These are phyloP conservation scores for Spizellomyces punctatus DNA, from an alignment of 192 early-diverging fungal genomes.

Conservation along the genomic window DNA sequence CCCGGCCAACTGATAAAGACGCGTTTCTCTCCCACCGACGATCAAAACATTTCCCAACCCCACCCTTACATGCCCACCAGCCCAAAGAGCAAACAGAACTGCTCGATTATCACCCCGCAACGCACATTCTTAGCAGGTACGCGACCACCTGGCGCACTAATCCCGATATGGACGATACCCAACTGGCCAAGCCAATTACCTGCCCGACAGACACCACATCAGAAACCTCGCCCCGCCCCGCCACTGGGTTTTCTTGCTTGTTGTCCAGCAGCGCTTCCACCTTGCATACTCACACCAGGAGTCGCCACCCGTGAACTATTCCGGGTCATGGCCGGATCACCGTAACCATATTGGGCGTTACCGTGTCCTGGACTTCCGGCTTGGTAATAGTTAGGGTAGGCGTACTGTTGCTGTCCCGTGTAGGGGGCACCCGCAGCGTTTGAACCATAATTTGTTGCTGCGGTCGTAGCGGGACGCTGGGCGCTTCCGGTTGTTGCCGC, in stretches of 20 bases:
- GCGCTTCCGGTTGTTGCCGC: not conserved
- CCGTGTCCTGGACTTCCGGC: not conserved
- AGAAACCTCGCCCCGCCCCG: slow-evolving; percentile 18
- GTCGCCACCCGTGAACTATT: slow-evolving; percentile 26
- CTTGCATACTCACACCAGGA: slow-evolving; percentile 33
- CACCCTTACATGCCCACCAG: no score
- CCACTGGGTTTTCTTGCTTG: slow-evolving; percentile 26
- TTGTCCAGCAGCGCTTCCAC: slow-evolving; percentile 8
- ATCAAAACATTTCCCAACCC: no score
- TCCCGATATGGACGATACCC: no score
- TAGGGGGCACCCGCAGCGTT: not conserved
- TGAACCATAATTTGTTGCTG: slow-evolving; percentile 14
- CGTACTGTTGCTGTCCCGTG: slow-evolving; percentile 19
- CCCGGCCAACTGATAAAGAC: no score
- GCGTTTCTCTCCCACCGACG: no score
- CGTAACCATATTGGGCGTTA: not conserved
- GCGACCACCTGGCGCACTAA: no score
- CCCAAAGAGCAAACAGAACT: no score
- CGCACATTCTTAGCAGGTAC: no score
- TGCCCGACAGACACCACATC: no score
- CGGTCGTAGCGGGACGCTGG: slow-evolving; percentile 9
- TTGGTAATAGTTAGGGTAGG: not conserved
- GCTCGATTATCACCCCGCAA: no score
- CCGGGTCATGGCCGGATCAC: slow-evolving; percentile 19
- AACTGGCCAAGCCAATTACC: no score